Evolutionary conservation across 768 basidiomycete species (phyloP).

Genomic region (Ramaria sp.): DNA sequence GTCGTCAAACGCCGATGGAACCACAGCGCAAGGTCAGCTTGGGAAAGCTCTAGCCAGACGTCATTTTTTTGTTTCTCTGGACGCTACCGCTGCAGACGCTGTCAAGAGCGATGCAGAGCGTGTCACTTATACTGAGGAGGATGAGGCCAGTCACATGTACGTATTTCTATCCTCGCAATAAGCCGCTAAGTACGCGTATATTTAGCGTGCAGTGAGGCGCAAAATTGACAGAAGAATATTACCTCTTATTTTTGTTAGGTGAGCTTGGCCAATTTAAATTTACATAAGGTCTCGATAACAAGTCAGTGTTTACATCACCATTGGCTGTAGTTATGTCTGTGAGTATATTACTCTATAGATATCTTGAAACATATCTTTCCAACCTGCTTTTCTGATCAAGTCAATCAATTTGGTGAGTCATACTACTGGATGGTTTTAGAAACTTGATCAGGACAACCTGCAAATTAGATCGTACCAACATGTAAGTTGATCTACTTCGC

Average conservation of each 20-base stretch:
- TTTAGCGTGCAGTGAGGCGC: constrained; percentile 30
- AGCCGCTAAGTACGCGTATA: background rate
- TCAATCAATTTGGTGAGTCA: constrained; percentile 14
- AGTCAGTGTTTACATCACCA: background rate
- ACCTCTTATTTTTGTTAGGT: constrained; percentile 41
- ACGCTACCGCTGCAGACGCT: constrained; percentile 32
- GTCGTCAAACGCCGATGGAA: constrained; percentile 22
- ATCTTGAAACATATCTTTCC: no score
- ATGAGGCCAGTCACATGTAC: constrained; percentile 28
- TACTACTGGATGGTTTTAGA: background rate
- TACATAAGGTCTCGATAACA: background rate
- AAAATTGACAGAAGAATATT: constrained; percentile 45
- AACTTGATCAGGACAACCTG: background rate
- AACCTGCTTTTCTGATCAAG: background rate
- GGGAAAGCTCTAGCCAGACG: constrained; percentile 14
- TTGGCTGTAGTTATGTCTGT: constrained; percentile 35
- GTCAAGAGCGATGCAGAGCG: constrained; percentile 38
- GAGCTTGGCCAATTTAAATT: no score
- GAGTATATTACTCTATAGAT: no score
- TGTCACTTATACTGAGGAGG: constrained; percentile 38
- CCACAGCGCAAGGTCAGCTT: constrained; percentile 30
- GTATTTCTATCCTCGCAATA: background rate
- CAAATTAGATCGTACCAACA: constrained; percentile 47
- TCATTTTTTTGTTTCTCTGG: constrained; percentile 20
- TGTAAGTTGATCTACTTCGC: constrained; percentile 23